These are phyloP conservation scores for Cryptosporidium felis DNA, from an alignment of 169 alveolate genomes.

Conservation along the genomic window DNA sequence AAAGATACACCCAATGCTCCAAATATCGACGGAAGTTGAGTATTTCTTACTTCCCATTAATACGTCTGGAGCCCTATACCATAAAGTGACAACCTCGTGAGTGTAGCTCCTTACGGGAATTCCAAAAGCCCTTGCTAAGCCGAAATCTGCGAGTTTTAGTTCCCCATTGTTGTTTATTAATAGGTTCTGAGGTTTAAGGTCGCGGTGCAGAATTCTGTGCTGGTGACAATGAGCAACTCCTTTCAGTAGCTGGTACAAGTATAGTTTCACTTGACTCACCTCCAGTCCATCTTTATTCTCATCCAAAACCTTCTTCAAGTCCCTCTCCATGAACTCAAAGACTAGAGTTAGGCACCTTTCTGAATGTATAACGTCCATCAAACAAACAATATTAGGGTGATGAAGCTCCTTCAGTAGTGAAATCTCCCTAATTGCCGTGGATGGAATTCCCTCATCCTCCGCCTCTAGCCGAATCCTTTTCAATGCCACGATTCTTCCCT, in stretches of 20 bases:
- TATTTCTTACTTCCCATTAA: slow-evolving; percentile 96
- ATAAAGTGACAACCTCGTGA: slow-evolving; percentile 98
- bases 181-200: slow-evolving; percentile 98
- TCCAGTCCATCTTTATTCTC: slow-evolving; percentile 86
- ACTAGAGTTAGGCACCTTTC: slow-evolving; percentile 96
- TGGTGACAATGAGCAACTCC: slow-evolving; percentile 96
- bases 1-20: slow-evolving; percentile 97
- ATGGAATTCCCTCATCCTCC: slow-evolving; percentile 97
- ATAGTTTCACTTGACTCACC: slow-evolving; percentile 85
- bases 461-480: slow-evolving; percentile 97
- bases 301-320: slow-evolving; percentile 95
- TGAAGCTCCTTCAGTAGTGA: slow-evolving; percentile 95
- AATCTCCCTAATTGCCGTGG: slow-evolving; percentile 97
- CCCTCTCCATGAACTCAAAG: slow-evolving; percentile 98
- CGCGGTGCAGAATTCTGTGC: slow-evolving; percentile 97
- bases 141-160: slow-evolving; percentile 98
- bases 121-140: slow-evolving; percentile 97
- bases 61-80: slow-evolving; percentile 99
- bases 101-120: slow-evolving; percentile 97
- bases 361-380: slow-evolving; percentile 97
- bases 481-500: slow-evolving; percentile 93
- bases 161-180: slow-evolving; percentile 90
- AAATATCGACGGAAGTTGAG: slow-evolving; percentile 98
- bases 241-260: slow-evolving; percentile 92
- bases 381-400: slow-evolving; percentile 98